phyloP scores from a whole-genome alignment of 805 yeast species.

The Suhomyces pyralidae region DNA sequence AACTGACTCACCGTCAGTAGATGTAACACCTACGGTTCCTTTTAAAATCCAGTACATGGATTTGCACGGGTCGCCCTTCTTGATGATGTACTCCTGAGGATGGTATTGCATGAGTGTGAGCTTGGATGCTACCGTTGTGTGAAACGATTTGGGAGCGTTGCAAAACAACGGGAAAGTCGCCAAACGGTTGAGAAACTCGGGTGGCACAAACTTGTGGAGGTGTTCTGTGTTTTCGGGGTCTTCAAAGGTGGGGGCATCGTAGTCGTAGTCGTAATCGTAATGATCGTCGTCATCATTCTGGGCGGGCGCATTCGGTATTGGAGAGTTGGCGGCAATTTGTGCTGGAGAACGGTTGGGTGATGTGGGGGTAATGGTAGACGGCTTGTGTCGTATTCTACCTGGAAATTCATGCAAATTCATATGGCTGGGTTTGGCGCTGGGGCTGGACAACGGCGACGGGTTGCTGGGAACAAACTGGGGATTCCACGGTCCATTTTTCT shows the following conservation, averaged over 20 bases:
- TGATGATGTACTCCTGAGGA: conserved; percentile 68
- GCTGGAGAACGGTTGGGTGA: not conserved
- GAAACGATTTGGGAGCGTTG: conserved; percentile 65
- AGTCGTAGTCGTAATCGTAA: conserved; percentile 4
- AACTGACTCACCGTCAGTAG: conserved; percentile 72
- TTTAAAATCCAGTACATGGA: conserved; percentile 79
- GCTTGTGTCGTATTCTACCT: conserved; percentile 3
- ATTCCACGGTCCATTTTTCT: conserved; percentile 5
- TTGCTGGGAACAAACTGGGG: conserved; percentile 19
- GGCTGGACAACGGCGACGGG: conserved; percentile 25
- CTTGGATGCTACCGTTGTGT: conserved; percentile 54
- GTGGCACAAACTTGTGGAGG: conserved; percentile 38
- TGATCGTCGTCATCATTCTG: conserved; percentile 11
- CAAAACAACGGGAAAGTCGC: conserved; percentile 62
- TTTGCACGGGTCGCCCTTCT: conserved; percentile 67
- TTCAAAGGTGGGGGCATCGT: conserved; percentile 9
- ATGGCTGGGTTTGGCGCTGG: not conserved
- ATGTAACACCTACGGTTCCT: conserved; percentile 73
- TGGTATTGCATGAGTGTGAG: conserved; percentile 58
- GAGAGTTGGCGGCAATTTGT: not conserved
- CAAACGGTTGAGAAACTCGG: conserved; percentile 51
- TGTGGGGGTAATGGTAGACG: not conserved
- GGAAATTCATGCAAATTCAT: not conserved
- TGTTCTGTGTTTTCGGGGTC: conserved; percentile 6
- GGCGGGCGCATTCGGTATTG: conserved; percentile 4